Conservation (phyloP, 768 basidiomycete genomes). For the Hygrocybe punicea region DNA sequence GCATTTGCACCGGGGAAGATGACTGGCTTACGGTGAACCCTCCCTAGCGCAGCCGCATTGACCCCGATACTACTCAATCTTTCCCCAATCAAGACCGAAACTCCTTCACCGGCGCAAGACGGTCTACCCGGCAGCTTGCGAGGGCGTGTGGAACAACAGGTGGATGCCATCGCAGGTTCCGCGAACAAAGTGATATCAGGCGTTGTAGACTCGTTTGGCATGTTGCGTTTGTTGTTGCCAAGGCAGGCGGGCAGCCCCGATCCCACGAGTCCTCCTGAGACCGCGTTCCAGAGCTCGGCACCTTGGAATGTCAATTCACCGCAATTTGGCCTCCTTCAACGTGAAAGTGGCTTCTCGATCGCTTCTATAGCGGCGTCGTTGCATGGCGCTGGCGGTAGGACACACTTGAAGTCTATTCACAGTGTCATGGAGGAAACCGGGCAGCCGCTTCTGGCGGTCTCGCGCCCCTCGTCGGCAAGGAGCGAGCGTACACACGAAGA, state of each 20-base stretch:
- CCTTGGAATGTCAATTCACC: conserved; percentile 44
- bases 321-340: conserved; percentile 64
- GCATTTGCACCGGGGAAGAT: neutral
- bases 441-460: conserved; percentile 48
- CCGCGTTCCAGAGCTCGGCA: conserved; percentile 15
- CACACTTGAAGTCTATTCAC: conserved; percentile 19
- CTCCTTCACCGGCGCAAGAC: conserved; percentile 37
- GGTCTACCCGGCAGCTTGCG: conserved; percentile 67
- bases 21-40: neutral
- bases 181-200: conserved; percentile 82
- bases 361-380: conserved; percentile 67
- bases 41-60: conserved; percentile 67
- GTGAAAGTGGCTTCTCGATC: conserved; percentile 81
- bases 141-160: conserved; percentile 71
- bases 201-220: conserved; percentile 88
- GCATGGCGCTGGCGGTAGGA: conserved; percentile 46
- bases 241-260: conserved; percentile 16
- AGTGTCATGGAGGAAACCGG: conserved; percentile 37
- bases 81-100: conserved; percentile 46
- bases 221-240: conserved; percentile 61
- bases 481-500: conserved; percentile 25
- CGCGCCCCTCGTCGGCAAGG: conserved; percentile 42
- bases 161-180: conserved; percentile 75
- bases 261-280: conserved; percentile 14
- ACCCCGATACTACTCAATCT: conserved; percentile 75